phyloP scores from a whole-genome alignment of 306 rosid genomes.

The Gillenia trifoliata region DNA sequence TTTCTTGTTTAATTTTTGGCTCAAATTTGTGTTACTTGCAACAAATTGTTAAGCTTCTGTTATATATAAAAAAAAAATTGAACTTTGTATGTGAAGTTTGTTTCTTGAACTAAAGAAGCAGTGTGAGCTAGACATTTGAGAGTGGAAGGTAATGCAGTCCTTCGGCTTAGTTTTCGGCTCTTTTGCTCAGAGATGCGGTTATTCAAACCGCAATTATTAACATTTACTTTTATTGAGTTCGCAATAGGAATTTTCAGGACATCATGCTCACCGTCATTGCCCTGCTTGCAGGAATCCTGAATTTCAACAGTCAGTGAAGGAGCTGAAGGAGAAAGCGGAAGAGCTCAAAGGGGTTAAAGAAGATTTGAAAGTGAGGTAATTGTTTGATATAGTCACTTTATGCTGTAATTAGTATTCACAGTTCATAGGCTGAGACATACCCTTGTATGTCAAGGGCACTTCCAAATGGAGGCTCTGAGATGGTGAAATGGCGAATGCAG shows the following conservation, averaged over 20 bases:
- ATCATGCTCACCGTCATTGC: not conserved
- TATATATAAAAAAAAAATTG: not conserved
- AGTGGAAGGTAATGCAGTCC: not conserved
- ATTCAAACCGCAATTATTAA: not conserved
- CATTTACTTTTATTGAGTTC: not conserved
- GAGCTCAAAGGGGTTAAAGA: slow-evolving; percentile 77
- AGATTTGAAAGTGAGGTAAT: slow-evolving; percentile 70
- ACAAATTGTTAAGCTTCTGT: not conserved
- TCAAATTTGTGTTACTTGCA: not conserved
- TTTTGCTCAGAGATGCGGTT: not conserved
- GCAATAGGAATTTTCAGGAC: not conserved
- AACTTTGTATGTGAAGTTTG: not conserved
- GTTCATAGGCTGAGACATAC: slow-evolving; percentile 85
- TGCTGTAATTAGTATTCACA: slow-evolving; percentile 14
- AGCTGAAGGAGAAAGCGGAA: slow-evolving; percentile 69
- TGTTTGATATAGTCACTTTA: slow-evolving; percentile 10
- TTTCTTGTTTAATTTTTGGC: not conserved
- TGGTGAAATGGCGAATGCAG: slow-evolving; percentile 92
- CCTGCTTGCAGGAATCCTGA: slow-evolving; percentile 53
- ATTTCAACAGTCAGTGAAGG: slow-evolving; percentile 72
- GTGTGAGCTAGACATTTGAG: not conserved
- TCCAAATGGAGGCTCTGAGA: slow-evolving; percentile 72
- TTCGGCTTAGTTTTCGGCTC: not conserved
- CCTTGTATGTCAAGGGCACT: slow-evolving; percentile 91
- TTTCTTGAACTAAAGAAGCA: not conserved